These are phyloP conservation scores for Artemisia tridentata DNA, from an alignment of 129 eudicot genomes.

Conservation along the genomic window DNA sequence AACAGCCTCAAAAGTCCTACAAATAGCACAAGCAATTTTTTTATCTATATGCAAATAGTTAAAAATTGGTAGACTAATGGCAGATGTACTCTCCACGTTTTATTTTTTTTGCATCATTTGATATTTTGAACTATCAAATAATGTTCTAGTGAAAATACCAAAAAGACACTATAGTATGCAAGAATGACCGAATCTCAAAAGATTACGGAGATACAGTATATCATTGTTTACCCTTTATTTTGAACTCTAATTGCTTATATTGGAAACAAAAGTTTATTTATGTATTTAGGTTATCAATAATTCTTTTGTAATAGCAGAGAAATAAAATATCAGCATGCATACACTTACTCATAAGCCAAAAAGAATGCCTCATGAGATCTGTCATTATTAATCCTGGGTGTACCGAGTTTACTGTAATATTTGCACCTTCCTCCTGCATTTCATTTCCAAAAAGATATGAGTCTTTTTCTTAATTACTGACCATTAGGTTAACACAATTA, in stretches of 20 bases:
- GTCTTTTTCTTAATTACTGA: background rate
- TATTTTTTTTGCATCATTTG: background rate
- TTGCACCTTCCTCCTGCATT: slow-evolving; percentile 75
- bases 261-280: too few relatives aligned
- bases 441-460: background rate
- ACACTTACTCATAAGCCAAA: slow-evolving; percentile 55
- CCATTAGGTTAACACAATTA: background rate
- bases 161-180: background rate
- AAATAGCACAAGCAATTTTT: background rate
- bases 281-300: background rate
- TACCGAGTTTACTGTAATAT: slow-evolving; percentile 82
- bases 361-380: slow-evolving; percentile 66
- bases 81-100: background rate
- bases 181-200: background rate
- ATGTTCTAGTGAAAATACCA: background rate
- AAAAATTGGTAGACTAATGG: background rate
- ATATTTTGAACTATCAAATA: background rate
- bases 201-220: background rate
- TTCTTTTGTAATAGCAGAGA: background rate
- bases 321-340: background rate
- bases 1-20: slow-evolving; percentile 57
- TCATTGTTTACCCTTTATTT: too few relatives aligned
- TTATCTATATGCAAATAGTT: background rate
- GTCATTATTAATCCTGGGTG: slow-evolving; percentile 98
- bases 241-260: too few relatives aligned